phyloP scores from a whole-genome alignment of 108 stramenopile genomes.

The Pseudonitzschia multiseries region DNA sequence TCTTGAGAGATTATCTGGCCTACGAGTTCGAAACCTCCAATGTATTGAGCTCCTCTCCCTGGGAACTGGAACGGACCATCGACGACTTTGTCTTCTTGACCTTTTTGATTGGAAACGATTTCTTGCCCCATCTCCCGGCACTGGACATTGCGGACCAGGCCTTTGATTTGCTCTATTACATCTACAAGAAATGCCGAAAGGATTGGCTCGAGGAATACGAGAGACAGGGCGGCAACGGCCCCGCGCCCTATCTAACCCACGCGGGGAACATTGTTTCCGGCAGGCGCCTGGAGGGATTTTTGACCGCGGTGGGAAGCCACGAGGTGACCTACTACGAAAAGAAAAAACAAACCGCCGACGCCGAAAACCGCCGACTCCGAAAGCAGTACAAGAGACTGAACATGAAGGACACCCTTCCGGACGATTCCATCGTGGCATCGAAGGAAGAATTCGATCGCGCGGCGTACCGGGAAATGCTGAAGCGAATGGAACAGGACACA shows the following conservation, averaged over 20 bases:
- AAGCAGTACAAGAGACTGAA: conserved; percentile 57
- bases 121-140: conserved; percentile 97
- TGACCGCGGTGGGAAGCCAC: conserved; percentile 65
- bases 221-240: not conserved
- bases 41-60: conserved; percentile 56
- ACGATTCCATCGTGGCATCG: conserved; percentile 63
- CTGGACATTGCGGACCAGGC: conserved; percentile 96
- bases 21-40: conserved; percentile 86
- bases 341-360: conserved; percentile 44
- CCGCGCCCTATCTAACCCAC: conserved; percentile 88
- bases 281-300: conserved; percentile 64
- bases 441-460: conserved; percentile 61
- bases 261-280: conserved; percentile 78
- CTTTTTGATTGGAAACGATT: conserved; percentile 98
- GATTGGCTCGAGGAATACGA: conserved; percentile 66
- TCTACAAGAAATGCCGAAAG: conserved; percentile 81
- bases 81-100: conserved; percentile 99
- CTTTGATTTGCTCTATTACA: conserved; percentile 90
- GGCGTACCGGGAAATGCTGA: conserved; percentile 66
- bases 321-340: conserved; percentile 79
- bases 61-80: conserved; percentile 87
- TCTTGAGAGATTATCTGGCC: conserved; percentile 93
- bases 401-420: conserved; percentile 47
- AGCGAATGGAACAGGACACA: conserved; percentile 6
- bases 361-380: conserved; percentile 55